These are phyloP conservation scores for Aspergillus candidus DNA, from an alignment of 2,329 filamentous ascomycete species.

Conservation along the genomic window DNA sequence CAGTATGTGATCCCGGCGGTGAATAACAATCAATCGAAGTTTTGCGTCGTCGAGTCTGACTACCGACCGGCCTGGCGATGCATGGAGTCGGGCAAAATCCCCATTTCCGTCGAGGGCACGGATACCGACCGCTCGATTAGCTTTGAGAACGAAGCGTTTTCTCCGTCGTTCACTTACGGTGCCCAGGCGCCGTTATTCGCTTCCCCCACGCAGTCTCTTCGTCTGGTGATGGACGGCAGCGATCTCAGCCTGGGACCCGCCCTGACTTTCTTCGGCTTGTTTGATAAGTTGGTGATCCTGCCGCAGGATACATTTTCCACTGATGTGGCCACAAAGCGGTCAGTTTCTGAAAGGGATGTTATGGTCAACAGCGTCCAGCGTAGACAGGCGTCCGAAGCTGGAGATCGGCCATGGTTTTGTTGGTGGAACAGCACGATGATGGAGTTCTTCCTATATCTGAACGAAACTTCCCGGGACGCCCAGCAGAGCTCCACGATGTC, in stretches of 20 bases:
- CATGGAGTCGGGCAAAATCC: slow-evolving; percentile 28
- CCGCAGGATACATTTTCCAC: slow-evolving; percentile 33
- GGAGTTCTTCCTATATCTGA: slow-evolving; percentile 61
- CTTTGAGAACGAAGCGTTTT: slow-evolving; percentile 35
- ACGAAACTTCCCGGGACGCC: slow-evolving; percentile 40
- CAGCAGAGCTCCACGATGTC: slow-evolving; percentile 17
- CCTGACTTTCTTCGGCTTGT: slow-evolving; percentile 56
- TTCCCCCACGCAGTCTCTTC: slow-evolving; percentile 41
- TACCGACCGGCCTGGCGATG: slow-evolving; percentile 49
- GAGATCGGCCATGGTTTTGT: slow-evolving; percentile 63
- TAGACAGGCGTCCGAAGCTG: slow-evolving; percentile 43
- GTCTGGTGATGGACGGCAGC: slow-evolving; percentile 53
- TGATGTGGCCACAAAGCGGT: slow-evolving; percentile 24
- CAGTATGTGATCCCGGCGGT: slow-evolving; percentile 44
- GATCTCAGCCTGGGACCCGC: slow-evolving; percentile 54
- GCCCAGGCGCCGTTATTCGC: slow-evolving; percentile 52
- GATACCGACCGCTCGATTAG: slow-evolving; percentile 26
- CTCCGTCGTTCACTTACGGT: slow-evolving; percentile 51
- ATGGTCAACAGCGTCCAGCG: slow-evolving; percentile 24
- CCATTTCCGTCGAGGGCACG: slow-evolving; percentile 26
- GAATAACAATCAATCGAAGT: slow-evolving; percentile 43
- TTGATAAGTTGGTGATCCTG: slow-evolving; percentile 59
- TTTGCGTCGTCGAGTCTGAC: slow-evolving; percentile 44
- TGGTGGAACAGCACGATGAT: slow-evolving; percentile 63
- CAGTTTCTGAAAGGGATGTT: slow-evolving; percentile 19